phyloP scores from a whole-genome alignment of 352 stramenopile species.

The Phytopythium montanum region DNA sequence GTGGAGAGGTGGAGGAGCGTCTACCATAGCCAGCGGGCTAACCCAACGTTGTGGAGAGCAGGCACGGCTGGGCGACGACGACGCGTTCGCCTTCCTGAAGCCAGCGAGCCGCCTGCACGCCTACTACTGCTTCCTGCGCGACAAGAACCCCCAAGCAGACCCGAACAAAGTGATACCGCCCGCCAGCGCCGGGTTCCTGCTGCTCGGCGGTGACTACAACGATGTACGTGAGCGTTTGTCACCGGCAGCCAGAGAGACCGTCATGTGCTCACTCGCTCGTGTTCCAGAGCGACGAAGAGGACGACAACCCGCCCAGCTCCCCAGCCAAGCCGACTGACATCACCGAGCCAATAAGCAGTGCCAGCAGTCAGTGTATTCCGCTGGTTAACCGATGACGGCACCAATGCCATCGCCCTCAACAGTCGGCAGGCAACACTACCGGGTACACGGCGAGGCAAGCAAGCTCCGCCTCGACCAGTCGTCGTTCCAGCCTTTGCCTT shows the following conservation, averaged over 20 bases:
- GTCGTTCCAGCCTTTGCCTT: constrained; percentile 9
- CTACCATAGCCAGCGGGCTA: no score
- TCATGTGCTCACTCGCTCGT: neutral
- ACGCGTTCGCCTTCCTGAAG: constrained; percentile 35
- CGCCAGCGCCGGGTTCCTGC: constrained; percentile 5
- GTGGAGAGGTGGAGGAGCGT: no score
- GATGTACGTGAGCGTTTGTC: constrained; percentile 1
- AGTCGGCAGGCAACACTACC: neutral
- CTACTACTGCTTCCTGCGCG: constrained; percentile 48
- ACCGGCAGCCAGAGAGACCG: neutral
- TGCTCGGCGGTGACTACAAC: constrained; percentile 39
- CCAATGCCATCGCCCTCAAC: neutral
- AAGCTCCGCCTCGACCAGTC: neutral
- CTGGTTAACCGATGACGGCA: neutral
- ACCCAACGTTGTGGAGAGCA: constrained; percentile 4
- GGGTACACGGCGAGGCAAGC: neutral
- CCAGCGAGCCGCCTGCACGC: constrained; percentile 23
- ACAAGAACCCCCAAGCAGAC: constrained; percentile 23
- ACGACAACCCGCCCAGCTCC: neutral
- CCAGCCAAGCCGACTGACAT: neutral
- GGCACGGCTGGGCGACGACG: constrained; percentile 34
- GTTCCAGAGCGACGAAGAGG: constrained; percentile 19
- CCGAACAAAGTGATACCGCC: neutral
- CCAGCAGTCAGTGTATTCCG: neutral
- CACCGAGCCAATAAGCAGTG: neutral